Conservation (phyloP, 768 basidiomycete species). For the Mycena kentingensis region DNA sequence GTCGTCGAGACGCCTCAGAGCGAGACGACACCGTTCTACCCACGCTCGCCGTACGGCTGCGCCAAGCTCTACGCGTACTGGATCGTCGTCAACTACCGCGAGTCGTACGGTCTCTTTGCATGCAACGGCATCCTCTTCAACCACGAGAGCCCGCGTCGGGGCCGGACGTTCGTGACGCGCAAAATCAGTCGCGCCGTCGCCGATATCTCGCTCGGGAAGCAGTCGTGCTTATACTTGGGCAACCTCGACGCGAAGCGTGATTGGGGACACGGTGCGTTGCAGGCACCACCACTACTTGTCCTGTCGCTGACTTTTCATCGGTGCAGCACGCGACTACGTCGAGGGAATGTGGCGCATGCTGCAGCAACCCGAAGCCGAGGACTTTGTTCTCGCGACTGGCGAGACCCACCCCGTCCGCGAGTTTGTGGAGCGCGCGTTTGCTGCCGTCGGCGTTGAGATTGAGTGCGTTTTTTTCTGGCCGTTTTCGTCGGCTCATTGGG, state of each 20-base stretch:
- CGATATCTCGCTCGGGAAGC: conserved; percentile 88
- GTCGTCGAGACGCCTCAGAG: conserved; percentile 94
- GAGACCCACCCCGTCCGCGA: conserved; percentile 96
- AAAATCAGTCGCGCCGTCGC: conserved; percentile 93
- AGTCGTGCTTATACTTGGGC: conserved; percentile 87
- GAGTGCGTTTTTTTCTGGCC: conserved; percentile 41
- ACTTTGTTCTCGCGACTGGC: conserved; percentile 94
- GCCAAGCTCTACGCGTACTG: conserved; percentile 93
- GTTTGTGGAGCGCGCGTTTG: conserved; percentile 88
- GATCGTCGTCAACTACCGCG: conserved; percentile 91
- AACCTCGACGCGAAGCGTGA: conserved; percentile 95
- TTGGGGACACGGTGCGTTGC: conserved; percentile 87
- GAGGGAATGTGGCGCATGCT: conserved; percentile 99
- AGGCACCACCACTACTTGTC: conserved; percentile 1
- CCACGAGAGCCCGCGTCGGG: conserved; percentile 94
- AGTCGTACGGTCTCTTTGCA: conserved; percentile 95
- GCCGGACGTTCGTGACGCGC: conserved; percentile 93
- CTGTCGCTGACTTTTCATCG: neutral
- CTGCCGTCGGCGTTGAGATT: conserved; percentile 64
- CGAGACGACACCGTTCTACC: conserved; percentile 97
- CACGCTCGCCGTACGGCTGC: conserved; percentile 94
- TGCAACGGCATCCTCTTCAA: conserved; percentile 98
- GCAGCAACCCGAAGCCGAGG: conserved; percentile 79
- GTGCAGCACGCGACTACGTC: conserved; percentile 80
- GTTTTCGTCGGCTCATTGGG: conserved; percentile 7